Evolutionary conservation across 495 filamentous ascomycete genomes (phyloP), one percentile per base, ranked within the genome.

Genomic region (Trichoderma reesei): DNA sequence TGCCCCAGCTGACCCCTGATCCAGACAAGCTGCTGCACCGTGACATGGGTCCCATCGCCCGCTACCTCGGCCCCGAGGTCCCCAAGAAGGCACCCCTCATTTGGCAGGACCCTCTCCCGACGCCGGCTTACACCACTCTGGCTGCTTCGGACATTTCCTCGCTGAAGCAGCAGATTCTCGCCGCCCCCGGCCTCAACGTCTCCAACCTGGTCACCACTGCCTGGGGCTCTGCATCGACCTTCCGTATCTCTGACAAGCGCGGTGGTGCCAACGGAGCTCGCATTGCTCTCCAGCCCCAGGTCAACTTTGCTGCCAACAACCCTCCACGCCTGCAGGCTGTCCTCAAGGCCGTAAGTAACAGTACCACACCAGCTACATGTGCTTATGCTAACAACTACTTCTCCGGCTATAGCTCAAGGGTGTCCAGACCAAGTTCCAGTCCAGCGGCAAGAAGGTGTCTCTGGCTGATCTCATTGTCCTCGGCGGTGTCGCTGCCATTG

Each of bases 381-480:
- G 16, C 2, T 56, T 16, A 26, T 56, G 26, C 51, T 56, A 56
- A 56, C 26, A 26, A 26, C 26, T 34, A 33, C 31, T 9, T 1
- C 9, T 56, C 51, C 20, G 8, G 11, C 51, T 56, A 10, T 16
- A 56, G 51, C 78, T 90, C 46, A 86, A 89, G 76, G 72, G 77
- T 60, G 74, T 81, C 36, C 88, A 87, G 76, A 86, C 86, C 76
- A 41, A 38, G 36, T 41, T 36, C 16, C 9, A n/a, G 6, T 67
- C 72, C 10, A 76, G 77, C 37, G 78, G 77, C 63, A 89, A 90
- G 85, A 83, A 83, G 68, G 82, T 90, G 3, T 89, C 87, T 5
- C 71, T 90, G n/a, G 87, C 87, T 65, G 87, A 90, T 65, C 76
- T 89, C 37, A 89, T 90, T 67, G 86, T 90, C 8, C 81, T 90